A percentile compares a stretch with the other conserved stretches of the same genome.
These are phyloP conservation scores for Gossypium anomalum DNA, from an alignment of 345 rosid species.

Conservation along the genomic window DNA sequence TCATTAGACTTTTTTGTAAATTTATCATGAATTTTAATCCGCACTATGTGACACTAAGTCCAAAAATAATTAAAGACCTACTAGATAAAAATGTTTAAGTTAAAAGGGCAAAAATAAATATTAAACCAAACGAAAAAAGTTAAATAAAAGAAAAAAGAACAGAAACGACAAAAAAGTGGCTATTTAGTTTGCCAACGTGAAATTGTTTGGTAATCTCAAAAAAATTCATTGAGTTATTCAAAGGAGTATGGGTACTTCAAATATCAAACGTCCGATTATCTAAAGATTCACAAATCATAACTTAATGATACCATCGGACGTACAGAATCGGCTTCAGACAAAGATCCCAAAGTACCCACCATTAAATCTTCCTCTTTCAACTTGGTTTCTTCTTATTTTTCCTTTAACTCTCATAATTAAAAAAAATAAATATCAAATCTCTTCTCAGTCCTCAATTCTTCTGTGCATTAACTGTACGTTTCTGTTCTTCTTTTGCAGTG, in stretches of 20 bases:
- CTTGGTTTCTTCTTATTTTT: background rate
- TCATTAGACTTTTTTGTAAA: rapidly evolving
- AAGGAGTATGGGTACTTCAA: background rate
- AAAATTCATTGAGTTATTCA: background rate
- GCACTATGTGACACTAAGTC: too few species aligned
- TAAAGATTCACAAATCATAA: constrained; percentile 6
- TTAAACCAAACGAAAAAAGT: too few species aligned
- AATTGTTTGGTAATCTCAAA: background rate
- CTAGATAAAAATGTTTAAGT: too few species aligned
- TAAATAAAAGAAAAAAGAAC: too few species aligned
- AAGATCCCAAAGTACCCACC: constrained; percentile 21
- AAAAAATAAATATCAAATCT: constrained; percentile 1
- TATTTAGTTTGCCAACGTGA: constrained; percentile 11
- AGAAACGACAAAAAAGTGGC: constrained; percentile 5
- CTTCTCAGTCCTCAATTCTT: constrained; percentile 8
- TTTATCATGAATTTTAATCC: too few species aligned
- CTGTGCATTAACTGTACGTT: constrained; percentile 18
- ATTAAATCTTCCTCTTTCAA: background rate
- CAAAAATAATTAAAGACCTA: too few species aligned
- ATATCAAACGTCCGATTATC: constrained; percentile 22
- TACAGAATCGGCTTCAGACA: constrained; percentile 27
- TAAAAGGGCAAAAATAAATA: too few species aligned
- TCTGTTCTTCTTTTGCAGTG: constrained; percentile 27
- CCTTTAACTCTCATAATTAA: background rate
- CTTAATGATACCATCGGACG: constrained; percentile 28